Base-by-base conservation (phyloP, 164 flowering plant species). In the Brasenia schreberi region DNA sequence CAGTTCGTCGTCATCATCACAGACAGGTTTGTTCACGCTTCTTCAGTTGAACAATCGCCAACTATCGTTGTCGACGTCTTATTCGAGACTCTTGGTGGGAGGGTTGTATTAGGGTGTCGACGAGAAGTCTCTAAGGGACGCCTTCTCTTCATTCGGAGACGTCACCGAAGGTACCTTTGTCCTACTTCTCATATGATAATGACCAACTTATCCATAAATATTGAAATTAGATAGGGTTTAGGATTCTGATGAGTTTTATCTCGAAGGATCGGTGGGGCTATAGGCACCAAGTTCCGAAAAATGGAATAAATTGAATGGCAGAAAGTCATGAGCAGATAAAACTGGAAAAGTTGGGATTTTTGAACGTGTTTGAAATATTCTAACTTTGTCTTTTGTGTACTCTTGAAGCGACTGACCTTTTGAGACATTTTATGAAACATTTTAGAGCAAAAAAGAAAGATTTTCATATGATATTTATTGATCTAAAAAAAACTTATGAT, bases 51-150 rank as follows among this genome's bases (percentile, higher is more conserved):
- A 9, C 27, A 1, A 3, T 23, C 65, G 65, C 19, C 71, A 78
- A 12, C n/a, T 82, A n/a, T 56, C 75, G 62, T 44, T 81, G 19
- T 56, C 74, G 62, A 49, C 81, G 12, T 45, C 73, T 68, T 81
- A 71, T 64, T 78, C 73, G 39, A 84, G 84, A 66, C 88, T 90
- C 63, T 91, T 91, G 58, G 96, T 91, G 62, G 97, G 81, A 68
- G 94, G 97, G 59, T 76, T 92, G 70, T 88, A 96, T 27, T 87
- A 85, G 93, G 80, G 89, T 43, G 90, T 87, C 33, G 90, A 92
- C 64, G 93, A 92, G 81, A 84, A 79, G 70, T 81, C 91, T 63
- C 73, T 92, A 81, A 78, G 77, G 62, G 96, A 90, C 16, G 89
- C 98, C 27, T 92, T 92, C 80, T 87, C 90, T 58, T 72, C 84